Base-by-base conservation (phyloP, 148 eudicot species). In the Talinum fruticosum region DNA sequence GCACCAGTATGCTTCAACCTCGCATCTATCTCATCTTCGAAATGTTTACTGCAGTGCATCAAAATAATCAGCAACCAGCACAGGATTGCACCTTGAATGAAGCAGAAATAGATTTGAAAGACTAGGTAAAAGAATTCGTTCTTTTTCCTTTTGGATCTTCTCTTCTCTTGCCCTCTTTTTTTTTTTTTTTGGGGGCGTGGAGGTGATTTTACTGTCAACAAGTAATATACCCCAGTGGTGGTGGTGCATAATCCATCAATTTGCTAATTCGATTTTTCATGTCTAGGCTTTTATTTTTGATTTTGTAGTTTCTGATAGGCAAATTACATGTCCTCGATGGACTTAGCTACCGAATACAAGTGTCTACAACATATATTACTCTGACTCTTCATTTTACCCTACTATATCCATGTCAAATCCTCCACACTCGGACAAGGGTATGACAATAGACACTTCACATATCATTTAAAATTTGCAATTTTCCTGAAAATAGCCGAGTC, bases 1-100 rank as follows among this genome's bases (percentile, higher is more conserved):
- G 99, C 97, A 72, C 99, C 99, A 30, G 97, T 91, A 78, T 95
- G 99, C 88, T 91, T 95, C 83, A 95, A 82, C 79, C 87, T 82
- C 47, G 87, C 75, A 65, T 80, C 75, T 61, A 92, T 89, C 90
- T 94, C 98, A 80, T 94, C 98, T 75, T 94, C 98, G 76, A 94
- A 94, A 67, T 87, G 85, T 72, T 84, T 69, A 77, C 98, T 93
- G 87, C 85, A 89, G 76, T 29, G 53, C 71, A 61, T 47, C 10
- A 72, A 79, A 81, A 74, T 41, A 69, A 70, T 78, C 71, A 78
- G 76, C 34, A 28, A 13, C 51, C n/a, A 10, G 47, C 35, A 36
- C 33, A 38, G 26, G 77, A 66, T 37, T 33, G 62, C 18, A 64
- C 24, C 66, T 8, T 30, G 6, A 45, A 64, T 62, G 26, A 41